Base-by-base conservation (phyloP, 495 filamentous ascomycete species). In the Aspergillus kassunensis region DNA sequence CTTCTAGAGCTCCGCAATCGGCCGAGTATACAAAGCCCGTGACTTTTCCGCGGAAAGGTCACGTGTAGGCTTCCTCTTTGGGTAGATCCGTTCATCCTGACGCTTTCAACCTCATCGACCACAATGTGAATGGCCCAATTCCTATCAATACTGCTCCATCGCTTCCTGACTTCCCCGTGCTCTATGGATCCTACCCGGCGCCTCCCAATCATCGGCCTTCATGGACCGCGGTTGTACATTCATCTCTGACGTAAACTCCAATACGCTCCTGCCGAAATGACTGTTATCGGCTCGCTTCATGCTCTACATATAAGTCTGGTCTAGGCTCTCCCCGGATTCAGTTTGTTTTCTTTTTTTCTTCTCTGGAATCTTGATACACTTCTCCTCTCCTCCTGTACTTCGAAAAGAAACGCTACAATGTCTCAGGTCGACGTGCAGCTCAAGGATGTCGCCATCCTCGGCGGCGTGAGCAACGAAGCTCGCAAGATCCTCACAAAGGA, bases 401-500 rank as follows among this genome's bases (percentile, higher is more conserved):
- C 16, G 16, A 51, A 30, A 43, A 59, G 33, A 23, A 33, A 35
- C 51, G 18, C 31, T 58, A 83, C 46, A 51, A 93, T 93, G 89
- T 77, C 82, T 47, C 76, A 76, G 58, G 77, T 81, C 65, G 88
- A 95, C 52, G 63, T 73, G 30, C 85, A 95, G 65, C 83, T 96
- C 57, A 86, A 90, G 74, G 90, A 90, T 72, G 93, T 96, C 55
- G 79, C 84, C 67, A 80, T 98, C 75, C 82, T 90, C 40, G 92
- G 90, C 58, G 56, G 79, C 31, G 74, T 97, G 62, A 80, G 79
- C 60, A 87, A 91, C 46, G 76, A 88, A 60, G 83, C 89, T 61
- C 82, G 83, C 72, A 91, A 93, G 77, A 91, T 98, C 72, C 83
- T 98, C 50, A 97, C 81, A 56, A 91, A 89, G 58, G 83, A 95